Evolutionary conservation across 306 rosid species (phyloP).

Genomic region (Luffa aegyptiaca): DNA sequence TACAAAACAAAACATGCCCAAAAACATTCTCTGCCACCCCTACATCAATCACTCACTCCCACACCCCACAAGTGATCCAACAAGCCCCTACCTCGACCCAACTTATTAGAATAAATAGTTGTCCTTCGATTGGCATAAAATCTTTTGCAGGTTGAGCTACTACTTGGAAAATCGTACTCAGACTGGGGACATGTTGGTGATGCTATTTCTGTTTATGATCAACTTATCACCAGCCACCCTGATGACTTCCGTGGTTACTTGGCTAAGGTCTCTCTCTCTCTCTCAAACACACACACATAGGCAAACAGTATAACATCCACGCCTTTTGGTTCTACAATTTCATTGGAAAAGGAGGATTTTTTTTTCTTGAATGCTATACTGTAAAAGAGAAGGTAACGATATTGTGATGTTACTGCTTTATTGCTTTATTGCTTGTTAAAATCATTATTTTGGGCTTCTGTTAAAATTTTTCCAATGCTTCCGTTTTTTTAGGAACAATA

Average conservation of each 20-base stretch:
- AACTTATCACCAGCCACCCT: conserved; percentile 64
- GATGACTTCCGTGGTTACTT: conserved; percentile 88
- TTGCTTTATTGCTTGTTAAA: not conserved
- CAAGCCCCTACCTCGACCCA: not conserved
- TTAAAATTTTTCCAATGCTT: not conserved
- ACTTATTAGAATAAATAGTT: not conserved
- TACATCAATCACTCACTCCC: no score
- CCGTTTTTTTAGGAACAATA: not conserved
- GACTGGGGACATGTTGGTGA: conserved; percentile 91
- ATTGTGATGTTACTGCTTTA: not conserved
- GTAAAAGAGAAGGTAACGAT: not conserved
- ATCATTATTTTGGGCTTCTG: not conserved
- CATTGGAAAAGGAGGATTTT: not conserved
- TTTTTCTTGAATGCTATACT: not conserved
- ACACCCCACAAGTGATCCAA: not conserved
- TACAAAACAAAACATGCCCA: no score
- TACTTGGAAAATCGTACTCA: conserved; percentile 90
- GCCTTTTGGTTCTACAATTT: not conserved
- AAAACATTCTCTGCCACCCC: no score
- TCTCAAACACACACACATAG: not conserved
- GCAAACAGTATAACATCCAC: not conserved
- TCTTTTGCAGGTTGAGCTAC: conserved; percentile 71
- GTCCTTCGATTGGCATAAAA: conserved; percentile 2
- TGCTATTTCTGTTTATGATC: conserved; percentile 79
- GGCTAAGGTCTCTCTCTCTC: conserved; percentile 52